Conservation (phyloP, 345 rosid species). For the Populus alba region DNA sequence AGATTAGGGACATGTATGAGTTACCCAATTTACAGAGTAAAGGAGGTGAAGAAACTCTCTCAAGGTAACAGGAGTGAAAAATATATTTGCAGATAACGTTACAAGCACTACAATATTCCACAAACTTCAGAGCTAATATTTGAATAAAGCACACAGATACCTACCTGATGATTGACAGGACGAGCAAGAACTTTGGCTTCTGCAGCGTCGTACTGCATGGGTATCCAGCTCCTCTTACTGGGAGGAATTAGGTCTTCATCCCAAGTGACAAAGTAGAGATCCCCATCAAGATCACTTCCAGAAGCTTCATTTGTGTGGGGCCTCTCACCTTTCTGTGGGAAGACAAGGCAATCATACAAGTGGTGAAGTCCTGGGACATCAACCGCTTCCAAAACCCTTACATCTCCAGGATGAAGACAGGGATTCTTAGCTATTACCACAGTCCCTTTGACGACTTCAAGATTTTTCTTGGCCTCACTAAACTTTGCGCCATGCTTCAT, state of each 20-base stretch:
- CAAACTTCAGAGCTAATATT: conserved; percentile 5
- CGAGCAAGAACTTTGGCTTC: conserved; percentile 32
- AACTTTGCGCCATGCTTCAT: conserved; percentile 74
- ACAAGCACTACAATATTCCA: background rate
- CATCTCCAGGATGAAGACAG: conserved; percentile 92
- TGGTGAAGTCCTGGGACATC: conserved; percentile 69
- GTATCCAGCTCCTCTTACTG: conserved; percentile 58
- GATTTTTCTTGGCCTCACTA: conserved; percentile 45
- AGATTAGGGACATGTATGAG: no score
- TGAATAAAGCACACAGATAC: conserved; percentile 33
- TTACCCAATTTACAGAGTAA: background rate
- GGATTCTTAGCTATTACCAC: conserved; percentile 86
- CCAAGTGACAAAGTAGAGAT: conserved; percentile 88
- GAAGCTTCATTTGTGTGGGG: conserved; percentile 93
- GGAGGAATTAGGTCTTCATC: conserved; percentile 85
- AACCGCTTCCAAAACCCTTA: conserved; percentile 87
- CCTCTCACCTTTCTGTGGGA: conserved; percentile 88
- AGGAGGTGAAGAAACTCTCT: background rate
- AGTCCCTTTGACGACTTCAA: conserved; percentile 57
- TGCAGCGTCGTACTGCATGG: conserved; percentile 64
- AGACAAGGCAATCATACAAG: conserved; percentile 78
- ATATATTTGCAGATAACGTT: background rate
- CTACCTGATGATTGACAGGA: conserved; percentile 70
- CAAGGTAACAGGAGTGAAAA: background rate
- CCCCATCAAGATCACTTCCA: conserved; percentile 97